Evolutionary conservation across 2,329 filamentous ascomycete genomes (phyloP).

Genomic region (Camptophora hylomeconis): DNA sequence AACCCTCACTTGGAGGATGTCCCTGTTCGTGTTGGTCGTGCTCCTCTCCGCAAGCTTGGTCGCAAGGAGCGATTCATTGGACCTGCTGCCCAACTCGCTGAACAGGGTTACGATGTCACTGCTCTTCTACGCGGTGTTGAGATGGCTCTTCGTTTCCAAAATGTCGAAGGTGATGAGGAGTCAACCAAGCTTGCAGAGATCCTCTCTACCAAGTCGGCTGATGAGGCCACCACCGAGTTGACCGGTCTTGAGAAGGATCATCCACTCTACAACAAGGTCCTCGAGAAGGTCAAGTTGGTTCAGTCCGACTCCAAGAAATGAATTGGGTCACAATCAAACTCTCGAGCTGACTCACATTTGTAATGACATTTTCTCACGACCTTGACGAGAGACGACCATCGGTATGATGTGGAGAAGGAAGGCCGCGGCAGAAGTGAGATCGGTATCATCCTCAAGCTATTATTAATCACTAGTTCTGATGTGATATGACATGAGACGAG

Average conservation of each 20-base stretch:
- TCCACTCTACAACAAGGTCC: slow-evolving; percentile 62
- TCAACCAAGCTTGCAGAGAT: slow-evolving; percentile 74
- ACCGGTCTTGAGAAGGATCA: slow-evolving; percentile 67
- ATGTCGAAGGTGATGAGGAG: slow-evolving; percentile 84
- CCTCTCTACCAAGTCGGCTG: slow-evolving; percentile 59
- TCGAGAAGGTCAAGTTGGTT: slow-evolving; percentile 70
- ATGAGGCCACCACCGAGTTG: slow-evolving; percentile 65
- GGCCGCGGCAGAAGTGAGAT: too few species aligned
- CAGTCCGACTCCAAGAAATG: slow-evolving; percentile 42
- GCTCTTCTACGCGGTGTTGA: slow-evolving; percentile 72
- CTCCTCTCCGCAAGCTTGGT: slow-evolving; percentile 82
- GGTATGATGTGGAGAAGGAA: too few species aligned
- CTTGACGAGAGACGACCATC: too few species aligned
- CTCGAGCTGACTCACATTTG: too few species aligned
- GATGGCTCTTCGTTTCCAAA: slow-evolving; percentile 90
- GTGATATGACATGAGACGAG: too few species aligned
- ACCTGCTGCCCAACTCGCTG: slow-evolving; percentile 77
- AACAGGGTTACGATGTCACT: slow-evolving; percentile 59
- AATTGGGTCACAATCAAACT: too few species aligned
- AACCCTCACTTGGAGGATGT: slow-evolving; percentile 74
- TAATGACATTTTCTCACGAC: too few species aligned
- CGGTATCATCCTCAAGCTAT: too few species aligned
- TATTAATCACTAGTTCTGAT: too few species aligned
- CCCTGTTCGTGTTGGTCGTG: slow-evolving; percentile 89
- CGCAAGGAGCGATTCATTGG: slow-evolving; percentile 94